Evolutionary conservation across 2,329 filamentous ascomycete genomes (phyloP), one percentile per base, ranked within the genome.

Genomic region (Leptosphaerulina australis): DNA sequence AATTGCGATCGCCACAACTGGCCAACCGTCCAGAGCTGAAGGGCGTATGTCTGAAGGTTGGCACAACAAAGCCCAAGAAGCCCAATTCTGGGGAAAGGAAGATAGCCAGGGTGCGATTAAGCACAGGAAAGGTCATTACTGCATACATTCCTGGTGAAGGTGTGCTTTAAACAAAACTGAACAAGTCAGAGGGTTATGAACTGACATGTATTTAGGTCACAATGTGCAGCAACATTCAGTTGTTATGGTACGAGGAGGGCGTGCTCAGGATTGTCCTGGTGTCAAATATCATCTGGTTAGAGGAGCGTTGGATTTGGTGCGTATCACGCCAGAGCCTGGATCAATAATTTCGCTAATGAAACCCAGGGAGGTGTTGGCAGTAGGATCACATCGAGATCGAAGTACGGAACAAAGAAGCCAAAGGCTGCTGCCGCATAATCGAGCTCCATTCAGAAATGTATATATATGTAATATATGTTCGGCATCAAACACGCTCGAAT

Each of bases 141-240:
- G 90, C 90, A 20, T 97, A 97, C 78, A 97, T 99, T 68, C 91
- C 92, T 25, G 94, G 94, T 43, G 93, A 97, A 83, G 93, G 83
- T 85, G 64, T 28, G 76, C 55, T 5, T 17, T 11, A 11, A 34
- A 26, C 8, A 11, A 21, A 6, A 29, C 8, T 24, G n/a, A 24
- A 25, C 38, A 31, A 44, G 25, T 30, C 54, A 3, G 17, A 51
- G 17, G 36, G 17, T 26, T 20, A 10, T 24, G 18, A 18, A 45
- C 53, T 62, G 52, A 62, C 40, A 14, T 26, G 44, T 15, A 17
- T 51, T 2, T 60, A 85, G 83, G 94, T 38, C 94, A 99, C 78
- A 99, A 97, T 75, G 92, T 97, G 60, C 93, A 97, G 81, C 94
- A 97, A 82, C 95, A 99, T 80, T 95, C 89, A 66, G 94, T 99